Base-by-base conservation (phyloP, 1,284 basidiomycete genomes). In the Ustilago esculenta region DNA sequence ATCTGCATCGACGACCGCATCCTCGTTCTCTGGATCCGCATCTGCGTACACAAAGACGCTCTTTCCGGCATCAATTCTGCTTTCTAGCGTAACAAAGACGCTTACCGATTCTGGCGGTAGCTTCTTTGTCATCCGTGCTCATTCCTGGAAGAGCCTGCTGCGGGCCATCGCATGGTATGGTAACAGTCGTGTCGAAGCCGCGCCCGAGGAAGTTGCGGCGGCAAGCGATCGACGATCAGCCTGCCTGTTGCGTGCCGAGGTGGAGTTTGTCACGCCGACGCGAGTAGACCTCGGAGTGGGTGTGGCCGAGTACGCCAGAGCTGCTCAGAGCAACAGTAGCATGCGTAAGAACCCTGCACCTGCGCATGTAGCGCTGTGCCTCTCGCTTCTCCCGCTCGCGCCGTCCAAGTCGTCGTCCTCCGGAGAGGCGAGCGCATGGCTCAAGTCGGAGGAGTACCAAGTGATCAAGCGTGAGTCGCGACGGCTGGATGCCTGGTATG, bases 141-240 rank as follows among this genome's bases (percentile, higher is more conserved):
- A 57, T 21, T 68, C 65, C 6, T 76, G 75, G 75, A 75, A 73
- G 40, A 60, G 56, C 40, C 42, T 76, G 25, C 63, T 76, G 24
- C 61, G 75, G 11, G 67, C 73, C 24, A 33, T 75, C 12, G 75
- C 75, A 12, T 76, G 75, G 75, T 75, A 73, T 17, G 75, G 75
- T 21, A 76, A 76, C 48, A 75, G 58, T 11, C 51, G 61, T 4
- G 50, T 76, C 33, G 70, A 74, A 35, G 70, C 74, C 4, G 55
- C 54, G 1, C 70, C 74, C 5, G 59, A 53, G 29, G 70, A 70
- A 6, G 61, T 71, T 0, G 75, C 66, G 7, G 59, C 69, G 2
- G 69, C 65, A 2, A 44, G 36, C 41, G 53, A 54, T n/a, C 44
- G 46, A 29, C 29, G 43, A 30, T 25, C 54, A 4, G 30, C 39